These are phyloP conservation scores for Solanum pennellii DNA, from an alignment of 257 asterid genomes.

Conservation along the genomic window DNA sequence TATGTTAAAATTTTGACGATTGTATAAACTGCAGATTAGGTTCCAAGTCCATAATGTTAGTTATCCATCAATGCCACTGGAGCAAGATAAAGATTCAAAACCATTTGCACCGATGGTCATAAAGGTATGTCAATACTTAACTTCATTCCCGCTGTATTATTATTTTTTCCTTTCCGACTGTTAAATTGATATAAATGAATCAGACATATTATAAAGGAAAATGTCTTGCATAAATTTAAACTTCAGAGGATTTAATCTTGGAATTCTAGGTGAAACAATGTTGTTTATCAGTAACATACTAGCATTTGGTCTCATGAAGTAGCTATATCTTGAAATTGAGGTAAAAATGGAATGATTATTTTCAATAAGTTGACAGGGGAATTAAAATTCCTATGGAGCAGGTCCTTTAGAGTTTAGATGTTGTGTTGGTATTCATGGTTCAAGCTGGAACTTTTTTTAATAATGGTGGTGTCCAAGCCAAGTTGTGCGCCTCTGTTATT, in stretches of 20 bases:
- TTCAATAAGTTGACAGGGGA: background rate
- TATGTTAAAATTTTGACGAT: slow-evolving; percentile 19
- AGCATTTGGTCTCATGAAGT: background rate
- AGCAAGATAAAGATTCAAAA: slow-evolving; percentile 28
- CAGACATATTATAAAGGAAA: background rate
- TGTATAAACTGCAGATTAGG: slow-evolving; percentile 32
- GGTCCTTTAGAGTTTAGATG: background rate
- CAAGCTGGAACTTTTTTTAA: background rate
- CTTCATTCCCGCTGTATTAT: background rate
- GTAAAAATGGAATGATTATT: background rate
- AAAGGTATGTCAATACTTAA: slow-evolving; percentile 9
- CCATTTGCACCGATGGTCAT: slow-evolving; percentile 42
- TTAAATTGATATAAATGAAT: background rate
- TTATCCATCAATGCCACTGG: slow-evolving; percentile 63
- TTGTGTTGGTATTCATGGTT: background rate
- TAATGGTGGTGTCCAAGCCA: background rate
- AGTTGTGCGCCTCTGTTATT: background rate
- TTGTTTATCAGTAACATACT: background rate
- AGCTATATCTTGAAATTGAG: background rate
- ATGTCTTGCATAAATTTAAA: background rate
- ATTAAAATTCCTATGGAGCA: background rate
- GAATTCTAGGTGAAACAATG: background rate
- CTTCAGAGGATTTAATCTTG: background rate
- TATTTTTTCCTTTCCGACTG: background rate
- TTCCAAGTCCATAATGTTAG: slow-evolving; percentile 33